Evolutionary conservation across 2,329 filamentous ascomycete species (phyloP).

Genomic region (Sporothrix schenckii): DNA sequence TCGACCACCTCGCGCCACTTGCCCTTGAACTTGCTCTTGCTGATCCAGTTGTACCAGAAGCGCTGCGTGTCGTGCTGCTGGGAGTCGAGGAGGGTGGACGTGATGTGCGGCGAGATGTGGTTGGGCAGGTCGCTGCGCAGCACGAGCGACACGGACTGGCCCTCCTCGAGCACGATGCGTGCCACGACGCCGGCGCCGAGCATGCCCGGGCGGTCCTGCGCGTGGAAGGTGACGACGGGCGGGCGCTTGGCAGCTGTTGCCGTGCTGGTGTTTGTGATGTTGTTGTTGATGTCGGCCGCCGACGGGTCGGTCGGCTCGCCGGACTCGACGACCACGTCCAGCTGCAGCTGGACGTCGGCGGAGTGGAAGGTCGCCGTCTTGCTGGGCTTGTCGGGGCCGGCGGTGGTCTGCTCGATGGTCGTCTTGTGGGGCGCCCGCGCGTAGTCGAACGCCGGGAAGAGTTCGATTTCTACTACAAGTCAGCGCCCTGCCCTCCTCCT

Average conservation of each 20-base stretch:
- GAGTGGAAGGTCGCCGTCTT: conserved; percentile 67
- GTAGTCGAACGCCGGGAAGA: conserved; percentile 75
- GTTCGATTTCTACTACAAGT: conserved; percentile 58
- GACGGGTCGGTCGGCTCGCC: neutral
- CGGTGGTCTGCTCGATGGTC: conserved; percentile 53
- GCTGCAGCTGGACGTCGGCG: conserved; percentile 61
- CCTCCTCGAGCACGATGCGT: conserved; percentile 62
- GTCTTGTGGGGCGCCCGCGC: conserved; percentile 65
- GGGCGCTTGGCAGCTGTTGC: conserved; percentile 35
- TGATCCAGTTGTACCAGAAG: conserved; percentile 76
- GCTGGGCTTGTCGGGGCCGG: conserved; percentile 50
- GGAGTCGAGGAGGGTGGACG: conserved; percentile 59
- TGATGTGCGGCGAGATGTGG: conserved; percentile 62
- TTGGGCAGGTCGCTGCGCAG: conserved; percentile 64
- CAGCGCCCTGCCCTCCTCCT: too few relatives aligned
- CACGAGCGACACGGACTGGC: conserved; percentile 70
- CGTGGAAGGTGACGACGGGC: conserved; percentile 60
- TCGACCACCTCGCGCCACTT: conserved; percentile 72
- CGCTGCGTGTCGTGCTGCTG: conserved; percentile 70
- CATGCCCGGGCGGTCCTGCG: conserved; percentile 55
- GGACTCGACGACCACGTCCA: conserved; percentile 68
- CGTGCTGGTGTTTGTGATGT: neutral
- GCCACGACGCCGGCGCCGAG: conserved; percentile 66
- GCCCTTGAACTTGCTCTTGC: conserved; percentile 69
- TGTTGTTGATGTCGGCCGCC: neutral